Evolutionary conservation across 2,329 filamentous ascomycete species (phyloP).

Genomic region (Xylariomycetidae sp.): DNA sequence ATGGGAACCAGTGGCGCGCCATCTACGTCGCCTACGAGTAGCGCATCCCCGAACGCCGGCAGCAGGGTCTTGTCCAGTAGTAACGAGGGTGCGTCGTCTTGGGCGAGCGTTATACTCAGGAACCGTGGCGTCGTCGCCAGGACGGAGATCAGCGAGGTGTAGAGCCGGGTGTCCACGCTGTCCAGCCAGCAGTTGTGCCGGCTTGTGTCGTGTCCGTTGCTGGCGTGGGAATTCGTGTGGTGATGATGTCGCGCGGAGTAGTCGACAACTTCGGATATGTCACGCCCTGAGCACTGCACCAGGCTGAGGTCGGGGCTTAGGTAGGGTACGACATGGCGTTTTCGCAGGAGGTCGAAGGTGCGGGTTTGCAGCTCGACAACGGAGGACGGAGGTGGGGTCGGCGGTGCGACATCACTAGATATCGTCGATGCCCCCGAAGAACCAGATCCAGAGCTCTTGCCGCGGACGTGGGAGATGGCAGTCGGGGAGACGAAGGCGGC

Average conservation of each 20-base stretch:
- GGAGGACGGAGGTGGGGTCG: conserved; percentile 71
- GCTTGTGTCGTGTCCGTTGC: conserved; percentile 22
- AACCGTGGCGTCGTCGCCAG: conserved; percentile 60
- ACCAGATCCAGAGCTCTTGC: too few relatives aligned
- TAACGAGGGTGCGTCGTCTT: conserved; percentile 67
- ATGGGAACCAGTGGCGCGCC: conserved; percentile 77
- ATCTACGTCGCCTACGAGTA: conserved; percentile 64
- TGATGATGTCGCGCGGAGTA: conserved; percentile 16
- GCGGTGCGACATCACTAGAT: conserved; percentile 41
- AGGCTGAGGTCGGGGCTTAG: conserved; percentile 65
- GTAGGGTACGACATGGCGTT: conserved; percentile 66
- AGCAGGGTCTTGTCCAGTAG: conserved; percentile 66
- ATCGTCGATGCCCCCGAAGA: too few relatives aligned
- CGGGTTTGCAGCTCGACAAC: conserved; percentile 73
- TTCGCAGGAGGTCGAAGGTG: conserved; percentile 79
- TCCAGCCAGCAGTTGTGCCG: conserved; percentile 46
- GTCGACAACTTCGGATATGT: conserved; percentile 36
- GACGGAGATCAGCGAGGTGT: conserved; percentile 56
- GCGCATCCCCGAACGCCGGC: conserved; percentile 59
- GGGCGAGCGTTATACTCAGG: conserved; percentile 66
- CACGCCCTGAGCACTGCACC: conserved; percentile 72
- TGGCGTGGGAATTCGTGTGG: conserved; percentile 28
- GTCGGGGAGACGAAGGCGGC: conserved; percentile 58
- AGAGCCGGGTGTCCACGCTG: conserved; percentile 56
- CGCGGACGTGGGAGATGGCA: conserved; percentile 30